Conservation (phyloP, 345 rosid species). For the Pugionium dolabratum region DNA sequence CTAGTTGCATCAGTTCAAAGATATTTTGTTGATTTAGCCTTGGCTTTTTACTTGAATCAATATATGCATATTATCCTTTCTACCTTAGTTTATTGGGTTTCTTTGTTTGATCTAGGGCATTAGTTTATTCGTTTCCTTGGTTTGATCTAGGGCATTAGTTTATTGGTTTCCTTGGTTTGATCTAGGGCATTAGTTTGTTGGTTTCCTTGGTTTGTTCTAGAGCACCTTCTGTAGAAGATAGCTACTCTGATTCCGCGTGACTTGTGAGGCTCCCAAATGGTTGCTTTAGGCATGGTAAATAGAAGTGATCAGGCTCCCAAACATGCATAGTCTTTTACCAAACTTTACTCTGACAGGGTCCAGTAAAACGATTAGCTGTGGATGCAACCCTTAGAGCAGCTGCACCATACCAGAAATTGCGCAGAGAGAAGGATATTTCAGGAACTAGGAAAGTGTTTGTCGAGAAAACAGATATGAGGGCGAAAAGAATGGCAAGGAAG, state of each 20-base stretch:
- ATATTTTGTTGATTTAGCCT: constrained; percentile 12
- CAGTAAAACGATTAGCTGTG: constrained; percentile 89
- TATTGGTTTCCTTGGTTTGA: no score
- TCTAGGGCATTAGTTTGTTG: not conserved
- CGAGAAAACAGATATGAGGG: constrained; percentile 96
- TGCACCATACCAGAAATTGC: constrained; percentile 93
- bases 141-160: no score
- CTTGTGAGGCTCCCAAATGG: constrained; percentile 18
- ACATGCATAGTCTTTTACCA: constrained; percentile 14
- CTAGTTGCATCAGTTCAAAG: constrained; percentile 3
- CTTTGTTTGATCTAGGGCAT: constrained; percentile 6
- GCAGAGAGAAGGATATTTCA: constrained; percentile 68
- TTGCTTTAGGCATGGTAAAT: not conserved
- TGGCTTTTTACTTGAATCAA: not conserved
- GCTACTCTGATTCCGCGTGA: constrained; percentile 17
- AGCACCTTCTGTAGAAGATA: constrained; percentile 19
- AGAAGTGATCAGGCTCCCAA: constrained; percentile 15
- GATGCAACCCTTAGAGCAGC: constrained; percentile 99
- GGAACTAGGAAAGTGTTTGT: constrained; percentile 85
- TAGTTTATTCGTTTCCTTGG: not conserved
- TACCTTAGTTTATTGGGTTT: constrained; percentile 12
- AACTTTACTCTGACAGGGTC: constrained; percentile 59
- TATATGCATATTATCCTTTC: not conserved
- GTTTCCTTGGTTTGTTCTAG: constrained; percentile 1
- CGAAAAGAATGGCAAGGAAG: constrained; percentile 97